Evolutionary conservation across 1,139 yeast species (phyloP), one percentile per base, ranked within the genome.

Genomic region (Yamadazyma spencermartinsiae): DNA sequence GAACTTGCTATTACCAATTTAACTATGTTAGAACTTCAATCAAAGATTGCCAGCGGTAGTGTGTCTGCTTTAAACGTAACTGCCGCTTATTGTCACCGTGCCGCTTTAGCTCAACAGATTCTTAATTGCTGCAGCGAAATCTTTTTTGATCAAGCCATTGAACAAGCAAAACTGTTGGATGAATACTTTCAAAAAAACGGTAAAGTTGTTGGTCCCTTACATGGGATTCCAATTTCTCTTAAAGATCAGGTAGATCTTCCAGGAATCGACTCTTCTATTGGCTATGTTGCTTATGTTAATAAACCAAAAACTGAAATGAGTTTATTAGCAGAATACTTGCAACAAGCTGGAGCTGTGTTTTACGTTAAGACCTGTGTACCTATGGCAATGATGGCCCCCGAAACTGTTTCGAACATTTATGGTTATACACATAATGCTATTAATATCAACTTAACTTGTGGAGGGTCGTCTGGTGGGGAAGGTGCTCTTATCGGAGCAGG

Each of bases 381-480:
- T 4, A 73, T 70, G 50, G 76, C 80, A 1, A 76, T 79, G 65
- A 72, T 80, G 70, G 67, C 69, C 18, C 59, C 69, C 9, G 83
- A 79, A 45, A 69, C 82, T 0, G 43, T 29, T 4, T 68, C 74
- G 19, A 67, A 72, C 36, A 47, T 76, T 2, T 65, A 61, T 48
- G 86, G 86, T 1, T 50, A 58, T 21, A 78, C 84, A 0, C 38
- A 46, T 24, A 79, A 77, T 49, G 68, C 81, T 3, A 52, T 60
- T 39, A 76, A 79, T 49, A 60, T 63, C 16, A 49, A 49, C 1
- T 59, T 78, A 26, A 60, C 77, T 2, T 53, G 72, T 14, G 85
- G 85, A 27, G 86, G 86, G 1, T 73, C 80, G 4, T 72, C 80
- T 11, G 83, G 84, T 7, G 86, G 86, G 33, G 86, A 79, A 52